These are phyloP conservation scores for Glomus cerebriforme DNA, from an alignment of 192 early-diverging fungal species.

Conservation along the genomic window DNA sequence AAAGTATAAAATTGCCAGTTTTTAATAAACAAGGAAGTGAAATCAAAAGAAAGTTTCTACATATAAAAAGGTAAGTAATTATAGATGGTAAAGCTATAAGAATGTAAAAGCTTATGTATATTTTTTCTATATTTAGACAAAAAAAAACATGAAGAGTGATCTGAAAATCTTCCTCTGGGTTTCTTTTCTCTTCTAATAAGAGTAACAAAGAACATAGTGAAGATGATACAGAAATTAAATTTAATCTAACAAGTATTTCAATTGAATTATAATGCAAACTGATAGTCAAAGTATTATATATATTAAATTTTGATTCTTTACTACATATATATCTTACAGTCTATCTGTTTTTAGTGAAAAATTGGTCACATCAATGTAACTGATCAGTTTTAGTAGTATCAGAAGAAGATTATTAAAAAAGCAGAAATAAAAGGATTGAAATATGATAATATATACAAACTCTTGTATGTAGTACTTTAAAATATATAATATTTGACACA, in stretches of 20 bases:
- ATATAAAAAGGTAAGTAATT: slow-evolving; percentile 11
- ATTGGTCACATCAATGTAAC: slow-evolving; percentile 31
- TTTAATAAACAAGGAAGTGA: slow-evolving; percentile 12
- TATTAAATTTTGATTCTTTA: slow-evolving; percentile 32
- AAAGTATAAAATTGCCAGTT: slow-evolving; percentile 15
- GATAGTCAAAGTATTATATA: slow-evolving; percentile 26
- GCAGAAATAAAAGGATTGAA: slow-evolving; percentile 25
- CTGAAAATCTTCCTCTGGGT: slow-evolving; percentile 10
- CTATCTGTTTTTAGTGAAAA: slow-evolving; percentile 32
- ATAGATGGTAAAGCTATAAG: slow-evolving; percentile 23
- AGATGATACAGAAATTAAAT: slow-evolving; percentile 22
- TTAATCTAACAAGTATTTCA: slow-evolving; percentile 15
- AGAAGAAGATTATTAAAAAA: slow-evolving; percentile 22
- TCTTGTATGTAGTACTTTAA: slow-evolving; percentile 28
- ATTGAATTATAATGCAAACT: slow-evolving; percentile 14
- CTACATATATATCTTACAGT: slow-evolving; percentile 18
- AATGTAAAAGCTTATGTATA: slow-evolving; percentile 24
- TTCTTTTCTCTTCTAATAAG: slow-evolving; percentile 8
- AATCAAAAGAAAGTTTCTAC: background rate
- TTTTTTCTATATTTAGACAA: slow-evolving; percentile 28
- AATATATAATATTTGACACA: slow-evolving; percentile 25
- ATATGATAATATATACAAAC: slow-evolving; percentile 33
- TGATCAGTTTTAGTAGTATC: slow-evolving; percentile 15
- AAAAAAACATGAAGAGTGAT: background rate
- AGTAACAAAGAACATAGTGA: slow-evolving; percentile 15